Evolutionary conservation across 805 yeast species (phyloP).

Genomic region (Wickerhamomyces canadensis): DNA sequence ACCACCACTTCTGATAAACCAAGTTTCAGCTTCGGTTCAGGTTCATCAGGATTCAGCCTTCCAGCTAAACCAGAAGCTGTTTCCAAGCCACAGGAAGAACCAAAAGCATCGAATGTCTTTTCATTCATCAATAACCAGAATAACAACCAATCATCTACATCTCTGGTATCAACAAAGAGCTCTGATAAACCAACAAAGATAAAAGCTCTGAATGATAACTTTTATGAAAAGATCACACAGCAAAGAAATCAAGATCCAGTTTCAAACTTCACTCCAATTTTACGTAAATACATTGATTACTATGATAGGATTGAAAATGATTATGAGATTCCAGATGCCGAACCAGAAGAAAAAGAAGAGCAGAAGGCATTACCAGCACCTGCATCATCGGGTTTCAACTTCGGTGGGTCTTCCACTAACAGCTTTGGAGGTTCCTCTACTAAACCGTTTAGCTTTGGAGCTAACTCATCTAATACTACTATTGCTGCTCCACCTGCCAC

Average conservation of each 20-base stretch:
- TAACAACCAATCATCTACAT: not conserved
- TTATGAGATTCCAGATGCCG: constrained; percentile 15
- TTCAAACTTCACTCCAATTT: constrained; percentile 49
- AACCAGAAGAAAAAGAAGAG: constrained; percentile 5
- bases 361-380: constrained; percentile 17
- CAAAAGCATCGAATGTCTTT: constrained; percentile 6
- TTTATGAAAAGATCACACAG: constrained; percentile 42
- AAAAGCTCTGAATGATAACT: constrained; percentile 61
- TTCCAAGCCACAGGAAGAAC: not conserved
- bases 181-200: constrained; percentile 41
- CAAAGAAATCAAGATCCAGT: constrained; percentile 39
- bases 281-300: constrained; percentile 55
- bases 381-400: constrained; percentile 12
- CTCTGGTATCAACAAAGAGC: constrained; percentile 9
- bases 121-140: constrained; percentile 1
- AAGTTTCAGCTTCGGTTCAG: constrained; percentile 7
- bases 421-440: constrained; percentile 23
- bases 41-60: constrained; percentile 1
- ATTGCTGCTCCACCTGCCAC: too few species aligned
- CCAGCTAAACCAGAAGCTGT: not conserved
- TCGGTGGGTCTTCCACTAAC: constrained; percentile 9
- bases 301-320: constrained; percentile 33
- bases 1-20: constrained; percentile 5
- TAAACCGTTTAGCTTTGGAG: not conserved
- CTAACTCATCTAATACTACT: not conserved